Percentiles rank a stretch among this genome's conserved stretches.
Conservation (phyloP, 805 yeast species). For the Kluyveromyces aestuarii region DNA sequence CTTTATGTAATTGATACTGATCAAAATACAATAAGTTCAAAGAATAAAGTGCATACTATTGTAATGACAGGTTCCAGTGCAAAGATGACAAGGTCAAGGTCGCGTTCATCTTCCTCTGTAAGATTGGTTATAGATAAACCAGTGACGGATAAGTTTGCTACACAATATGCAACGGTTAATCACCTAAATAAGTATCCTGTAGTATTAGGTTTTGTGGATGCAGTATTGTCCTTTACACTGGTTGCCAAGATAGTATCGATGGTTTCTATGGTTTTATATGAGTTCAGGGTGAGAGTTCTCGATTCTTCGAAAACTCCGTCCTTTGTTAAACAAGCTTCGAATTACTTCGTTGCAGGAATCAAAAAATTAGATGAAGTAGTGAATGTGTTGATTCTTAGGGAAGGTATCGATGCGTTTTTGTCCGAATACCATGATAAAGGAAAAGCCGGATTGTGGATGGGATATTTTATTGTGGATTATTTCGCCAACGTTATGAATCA, state of each 20-base stretch:
- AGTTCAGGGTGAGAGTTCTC: constrained; percentile 8
- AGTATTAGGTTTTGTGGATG: constrained; percentile 10
- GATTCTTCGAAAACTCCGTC: constrained; percentile 15
- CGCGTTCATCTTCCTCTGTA: constrained; percentile 5
- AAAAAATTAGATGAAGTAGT: constrained; percentile 18
- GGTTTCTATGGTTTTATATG: constrained; percentile 6
- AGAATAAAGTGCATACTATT: neutral
- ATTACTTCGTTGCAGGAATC: constrained; percentile 5
- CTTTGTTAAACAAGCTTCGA: constrained; percentile 11
- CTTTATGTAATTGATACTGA: too few species aligned
- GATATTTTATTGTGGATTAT: constrained; percentile 23
- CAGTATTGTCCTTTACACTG: constrained; percentile 11
- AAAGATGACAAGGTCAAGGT: constrained; percentile 5
- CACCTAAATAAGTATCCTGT: constrained; percentile 17
- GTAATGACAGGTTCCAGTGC: neutral
- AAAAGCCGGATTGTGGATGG: constrained; percentile 22
- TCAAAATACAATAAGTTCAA: neutral
- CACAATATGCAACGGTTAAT: constrained; percentile 19
- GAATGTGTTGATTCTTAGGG: constrained; percentile 21
- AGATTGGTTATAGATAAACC: constrained; percentile 19
- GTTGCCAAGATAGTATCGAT: constrained; percentile 13
- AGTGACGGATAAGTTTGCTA: constrained; percentile 17
- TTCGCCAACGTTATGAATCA: constrained; percentile 24
- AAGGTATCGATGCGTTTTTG: constrained; percentile 22
- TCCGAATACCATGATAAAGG: constrained; percentile 12